Base-by-base conservation (phyloP, 768 basidiomycete species). In the Suillus cothurnatus region DNA sequence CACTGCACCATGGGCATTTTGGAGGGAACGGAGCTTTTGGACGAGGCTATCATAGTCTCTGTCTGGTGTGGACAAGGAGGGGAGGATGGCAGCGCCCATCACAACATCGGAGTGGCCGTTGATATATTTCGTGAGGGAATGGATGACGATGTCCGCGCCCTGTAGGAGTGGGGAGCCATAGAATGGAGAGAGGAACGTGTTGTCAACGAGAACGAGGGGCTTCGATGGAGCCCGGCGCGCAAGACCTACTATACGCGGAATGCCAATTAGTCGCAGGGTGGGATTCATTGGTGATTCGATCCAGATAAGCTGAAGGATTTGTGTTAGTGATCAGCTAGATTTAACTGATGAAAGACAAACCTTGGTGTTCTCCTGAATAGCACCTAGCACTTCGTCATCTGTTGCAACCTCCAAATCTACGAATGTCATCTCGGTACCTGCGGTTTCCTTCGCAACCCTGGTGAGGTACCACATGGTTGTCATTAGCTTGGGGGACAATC, bases 261-360 rank as follows among this genome's bases (percentile, higher is more conserved):
- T 89, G 71, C 94, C 91, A 45, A 96, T 88, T 45, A 98, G 79
- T 21, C 92, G 88, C 11, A 99, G 88, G 1, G 94, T 94, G 0
- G 97, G 97, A 80, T 98, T 99, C 4, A 97, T 99, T 0, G 95
- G 97, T 0, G 93, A 84, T 78, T 99, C 97, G 69, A 97, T 88
- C 95, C 95, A 98, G 63, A 99, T 85, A 12, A 97, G 81, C 93
- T 97, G 66, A 8, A n/a, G 31, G 21, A 43, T 26, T 28, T 8
- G 61, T 28, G 34, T 67, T 49, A 63, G 14, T 69, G 26, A 4
- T 28, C 7, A 15, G 7, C 4, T 2, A 15, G 21, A 5, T 15
- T 45, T n/a, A 14, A 15, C 32, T 8, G 36, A 15, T 3, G 39
- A 53, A 57, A 60, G 5, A 74, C 85, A 23, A 57, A 93, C 93